Percentiles rank a stretch among this genome's conserved stretches.
phyloP scores from a whole-genome alignment of 257 asterid species.

The Coffea eugenioides region DNA sequence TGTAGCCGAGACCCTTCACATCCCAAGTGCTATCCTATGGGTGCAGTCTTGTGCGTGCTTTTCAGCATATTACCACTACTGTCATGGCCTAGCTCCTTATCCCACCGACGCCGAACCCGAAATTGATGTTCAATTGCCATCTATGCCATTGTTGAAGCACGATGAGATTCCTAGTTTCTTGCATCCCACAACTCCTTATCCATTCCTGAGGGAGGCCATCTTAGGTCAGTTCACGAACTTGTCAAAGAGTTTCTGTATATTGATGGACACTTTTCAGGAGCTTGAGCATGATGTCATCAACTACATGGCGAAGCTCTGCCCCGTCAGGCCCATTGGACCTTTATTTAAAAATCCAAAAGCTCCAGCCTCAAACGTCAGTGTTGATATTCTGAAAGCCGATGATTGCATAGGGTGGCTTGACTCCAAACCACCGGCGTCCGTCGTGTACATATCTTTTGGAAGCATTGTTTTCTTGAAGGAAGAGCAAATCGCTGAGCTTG shows the following conservation, averaged over 20 bases:
- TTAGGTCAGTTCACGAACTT: constrained; percentile 58
- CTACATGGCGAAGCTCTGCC: constrained; percentile 43
- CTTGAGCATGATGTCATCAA: constrained; percentile 46
- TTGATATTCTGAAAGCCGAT: constrained; percentile 43
- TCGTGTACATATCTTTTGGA: constrained; percentile 81
- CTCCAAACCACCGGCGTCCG: constrained; percentile 44
- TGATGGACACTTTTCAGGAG: constrained; percentile 69
- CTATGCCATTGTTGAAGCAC: constrained; percentile 51
- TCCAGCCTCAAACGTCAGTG: constrained; percentile 24
- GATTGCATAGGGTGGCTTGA: constrained; percentile 59
- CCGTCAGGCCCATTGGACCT: constrained; percentile 66
- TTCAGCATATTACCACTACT: constrained; percentile 54
- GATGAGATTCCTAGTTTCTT: constrained; percentile 71
- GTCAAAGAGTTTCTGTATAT: constrained; percentile 43
- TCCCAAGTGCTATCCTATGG: constrained; percentile 79
- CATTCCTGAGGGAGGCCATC: constrained; percentile 36
- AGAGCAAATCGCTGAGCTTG: constrained; percentile 69
- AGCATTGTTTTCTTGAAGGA: constrained; percentile 54
- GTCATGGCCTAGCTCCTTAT: constrained; percentile 33
- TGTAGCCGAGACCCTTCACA: constrained; percentile 48
- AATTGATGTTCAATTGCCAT: constrained; percentile 50
- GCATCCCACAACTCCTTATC: constrained; percentile 41
- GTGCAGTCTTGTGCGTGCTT: constrained; percentile 74
- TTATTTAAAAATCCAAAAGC: constrained; percentile 34
- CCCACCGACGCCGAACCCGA: constrained; percentile 50